These are phyloP conservation scores for Xerocomellus intermedius DNA, from an alignment of 768 basidiomycete species.

Conservation along the genomic window DNA sequence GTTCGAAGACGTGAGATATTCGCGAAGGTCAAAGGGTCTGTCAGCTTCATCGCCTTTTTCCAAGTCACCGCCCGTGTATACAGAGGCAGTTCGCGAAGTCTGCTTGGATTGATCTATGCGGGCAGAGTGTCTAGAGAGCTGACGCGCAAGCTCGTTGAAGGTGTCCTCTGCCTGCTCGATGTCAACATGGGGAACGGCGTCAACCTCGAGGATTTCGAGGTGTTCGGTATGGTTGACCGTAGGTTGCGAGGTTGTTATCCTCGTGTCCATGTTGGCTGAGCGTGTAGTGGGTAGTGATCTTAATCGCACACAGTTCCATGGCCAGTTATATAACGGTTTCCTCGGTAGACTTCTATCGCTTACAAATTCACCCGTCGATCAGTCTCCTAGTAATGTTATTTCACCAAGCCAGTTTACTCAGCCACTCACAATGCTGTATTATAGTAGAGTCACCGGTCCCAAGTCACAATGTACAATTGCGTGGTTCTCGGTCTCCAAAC, in stretches of 20 bases:
- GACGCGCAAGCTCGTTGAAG: constrained; percentile 55
- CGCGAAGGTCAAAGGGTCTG: constrained; percentile 58
- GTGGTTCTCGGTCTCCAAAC: neutral
- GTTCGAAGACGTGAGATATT: constrained; percentile 65
- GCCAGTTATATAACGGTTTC: constrained; percentile 15
- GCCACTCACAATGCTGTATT: neutral
- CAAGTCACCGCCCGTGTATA: constrained; percentile 32
- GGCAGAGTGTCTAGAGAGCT: constrained; percentile 20
- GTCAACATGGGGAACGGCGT: constrained; percentile 41
- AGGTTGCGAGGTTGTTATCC: neutral
- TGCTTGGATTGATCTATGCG: constrained; percentile 12
- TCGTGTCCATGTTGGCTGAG: constrained; percentile 7
- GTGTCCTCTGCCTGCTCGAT: constrained; percentile 49
- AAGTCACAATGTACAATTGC: neutral
- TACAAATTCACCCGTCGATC: constrained; percentile 13
- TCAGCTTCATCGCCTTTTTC: constrained; percentile 39
- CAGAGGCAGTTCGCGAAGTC: constrained; percentile 22
- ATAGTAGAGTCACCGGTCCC: neutral
- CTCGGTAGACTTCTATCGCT: constrained; percentile 2
- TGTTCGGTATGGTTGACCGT: constrained; percentile 8
- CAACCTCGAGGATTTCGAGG: constrained; percentile 21
- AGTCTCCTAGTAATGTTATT: neutral
- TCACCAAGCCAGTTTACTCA: neutral
- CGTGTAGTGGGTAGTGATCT: neutral
- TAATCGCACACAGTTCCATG: neutral